phyloP scores from a whole-genome alignment of 148 eudicot species.

The Suaeda aralocaspica region DNA sequence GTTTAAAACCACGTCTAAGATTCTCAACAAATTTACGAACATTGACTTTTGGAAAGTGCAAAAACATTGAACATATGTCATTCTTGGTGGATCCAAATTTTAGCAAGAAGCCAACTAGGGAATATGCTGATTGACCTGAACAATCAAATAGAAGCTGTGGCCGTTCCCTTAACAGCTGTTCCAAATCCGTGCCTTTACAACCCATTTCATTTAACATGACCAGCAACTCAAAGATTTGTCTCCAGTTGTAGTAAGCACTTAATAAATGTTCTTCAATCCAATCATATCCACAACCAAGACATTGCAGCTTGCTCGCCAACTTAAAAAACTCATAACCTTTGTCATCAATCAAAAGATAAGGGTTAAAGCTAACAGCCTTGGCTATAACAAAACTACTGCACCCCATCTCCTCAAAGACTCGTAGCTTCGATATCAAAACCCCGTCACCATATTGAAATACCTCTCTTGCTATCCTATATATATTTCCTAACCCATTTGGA shows the following conservation, averaged over 20 bases:
- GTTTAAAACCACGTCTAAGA: slow-evolving; percentile 41
- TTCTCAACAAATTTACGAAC: slow-evolving; percentile 40
- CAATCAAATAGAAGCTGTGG: slow-evolving; percentile 51
- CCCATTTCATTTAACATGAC: slow-evolving; percentile 37
- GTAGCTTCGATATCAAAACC: slow-evolving; percentile 44
- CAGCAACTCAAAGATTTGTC: slow-evolving; percentile 43
- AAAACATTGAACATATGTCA: slow-evolving; percentile 39
- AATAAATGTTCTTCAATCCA: slow-evolving; percentile 46
- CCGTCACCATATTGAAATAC: slow-evolving; percentile 48
- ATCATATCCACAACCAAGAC: slow-evolving; percentile 38
- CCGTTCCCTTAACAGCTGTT: slow-evolving; percentile 28
- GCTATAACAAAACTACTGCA: slow-evolving; percentile 32
- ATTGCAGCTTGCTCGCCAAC: slow-evolving; percentile 34
- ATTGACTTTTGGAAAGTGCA: slow-evolving; percentile 40
- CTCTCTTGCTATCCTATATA: slow-evolving; percentile 53
- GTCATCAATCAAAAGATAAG: slow-evolving; percentile 44
- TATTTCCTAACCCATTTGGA: slow-evolving; percentile 47
- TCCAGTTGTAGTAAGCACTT: slow-evolving; percentile 47
- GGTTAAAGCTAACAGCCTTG: slow-evolving; percentile 46
- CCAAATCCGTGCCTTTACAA: slow-evolving; percentile 36
- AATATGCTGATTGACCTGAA: slow-evolving; percentile 44
- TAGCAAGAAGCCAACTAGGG: slow-evolving; percentile 42
- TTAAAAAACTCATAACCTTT: slow-evolving; percentile 26
- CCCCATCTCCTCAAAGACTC: slow-evolving; percentile 47
- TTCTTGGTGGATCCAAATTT: slow-evolving; percentile 52